Percentiles rank a stretch among this genome's conserved stretches.
phyloP scores from a whole-genome alignment of 2,329 filamentous ascomycete species.

The Beauveria bassiana region DNA sequence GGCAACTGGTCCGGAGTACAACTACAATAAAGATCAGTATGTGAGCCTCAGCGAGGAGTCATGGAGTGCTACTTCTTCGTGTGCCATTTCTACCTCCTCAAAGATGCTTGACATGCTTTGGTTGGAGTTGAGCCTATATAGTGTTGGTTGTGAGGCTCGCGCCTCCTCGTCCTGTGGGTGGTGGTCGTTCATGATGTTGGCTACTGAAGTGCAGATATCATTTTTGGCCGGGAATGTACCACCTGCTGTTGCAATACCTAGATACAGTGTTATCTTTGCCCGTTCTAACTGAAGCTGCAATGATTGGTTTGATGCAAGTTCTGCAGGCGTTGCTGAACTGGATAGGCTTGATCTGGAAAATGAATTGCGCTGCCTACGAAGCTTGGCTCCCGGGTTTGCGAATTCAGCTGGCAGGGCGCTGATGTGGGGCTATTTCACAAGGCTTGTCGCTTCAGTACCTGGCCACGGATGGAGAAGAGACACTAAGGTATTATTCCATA shows the following conservation, averaged over 20 bases:
- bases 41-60: neutral
- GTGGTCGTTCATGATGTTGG: conserved; percentile 2
- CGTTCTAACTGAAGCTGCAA: neutral
- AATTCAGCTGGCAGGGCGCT: neutral
- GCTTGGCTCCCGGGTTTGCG: neutral
- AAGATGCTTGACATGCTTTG: conserved; percentile 73
- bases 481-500: no score
- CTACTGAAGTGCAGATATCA: neutral
- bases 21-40: conserved; percentile 28
- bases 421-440: neutral
- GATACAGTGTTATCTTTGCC: neutral
- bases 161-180: neutral
- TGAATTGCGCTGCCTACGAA: neutral
- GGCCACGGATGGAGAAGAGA: no score
- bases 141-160: conserved; percentile 14
- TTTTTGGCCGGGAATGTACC: neutral
- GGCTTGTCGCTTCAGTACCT: neutral
- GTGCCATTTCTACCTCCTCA: conserved; percentile 97
- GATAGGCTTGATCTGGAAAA: neutral
- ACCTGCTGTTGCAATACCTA: neutral
- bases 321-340: neutral
- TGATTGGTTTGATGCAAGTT: neutral
- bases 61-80: conserved; percentile 62
- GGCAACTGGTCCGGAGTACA: conserved; percentile 86
- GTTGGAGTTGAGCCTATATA: conserved; percentile 63